Conservation (phyloP, 2,329 filamentous ascomycete genomes). For the Daldinia sp. region DNA sequence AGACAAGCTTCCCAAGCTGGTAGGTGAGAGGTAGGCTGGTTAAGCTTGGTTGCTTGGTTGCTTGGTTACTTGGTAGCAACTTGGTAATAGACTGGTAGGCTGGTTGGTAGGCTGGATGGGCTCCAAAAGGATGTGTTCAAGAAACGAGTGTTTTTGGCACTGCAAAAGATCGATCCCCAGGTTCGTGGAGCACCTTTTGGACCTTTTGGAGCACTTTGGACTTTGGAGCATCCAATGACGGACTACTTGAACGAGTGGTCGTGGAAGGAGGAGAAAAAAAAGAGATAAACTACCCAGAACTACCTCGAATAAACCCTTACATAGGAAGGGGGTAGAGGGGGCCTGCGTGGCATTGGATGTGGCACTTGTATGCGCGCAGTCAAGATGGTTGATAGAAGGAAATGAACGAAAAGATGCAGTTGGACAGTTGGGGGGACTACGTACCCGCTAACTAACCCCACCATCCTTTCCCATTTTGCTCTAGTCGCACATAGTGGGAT, state of each 20-base stretch:
- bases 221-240: slow-evolving; percentile 13
- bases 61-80: not conserved
- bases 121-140: slow-evolving; percentile 34
- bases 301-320: slow-evolving; percentile 13
- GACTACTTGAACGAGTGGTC: slow-evolving; percentile 29
- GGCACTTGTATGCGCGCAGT: slow-evolving; percentile 26
- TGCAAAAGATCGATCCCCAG: slow-evolving; percentile 37
- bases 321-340: slow-evolving; percentile 14
- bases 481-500: slow-evolving; percentile 37
- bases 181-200: slow-evolving; percentile 28
- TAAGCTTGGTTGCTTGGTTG: slow-evolving; percentile 1
- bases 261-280: slow-evolving; percentile 11
- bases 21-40: not conserved
- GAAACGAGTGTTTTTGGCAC: slow-evolving; percentile 35
- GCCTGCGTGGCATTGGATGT: slow-evolving; percentile 28
- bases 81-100: not conserved
- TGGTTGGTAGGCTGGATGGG: slow-evolving; percentile 1
- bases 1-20: slow-evolving; percentile 25
- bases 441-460: slow-evolving; percentile 35
- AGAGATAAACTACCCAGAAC: not conserved
- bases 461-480: slow-evolving; percentile 25
- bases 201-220: not conserved
- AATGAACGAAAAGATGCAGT: slow-evolving; percentile 20
- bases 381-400: slow-evolving; percentile 20
- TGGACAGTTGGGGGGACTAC: slow-evolving; percentile 31